phyloP scores from a whole-genome alignment of 805 yeast species.

The Priceomyces fermenticarens region DNA sequence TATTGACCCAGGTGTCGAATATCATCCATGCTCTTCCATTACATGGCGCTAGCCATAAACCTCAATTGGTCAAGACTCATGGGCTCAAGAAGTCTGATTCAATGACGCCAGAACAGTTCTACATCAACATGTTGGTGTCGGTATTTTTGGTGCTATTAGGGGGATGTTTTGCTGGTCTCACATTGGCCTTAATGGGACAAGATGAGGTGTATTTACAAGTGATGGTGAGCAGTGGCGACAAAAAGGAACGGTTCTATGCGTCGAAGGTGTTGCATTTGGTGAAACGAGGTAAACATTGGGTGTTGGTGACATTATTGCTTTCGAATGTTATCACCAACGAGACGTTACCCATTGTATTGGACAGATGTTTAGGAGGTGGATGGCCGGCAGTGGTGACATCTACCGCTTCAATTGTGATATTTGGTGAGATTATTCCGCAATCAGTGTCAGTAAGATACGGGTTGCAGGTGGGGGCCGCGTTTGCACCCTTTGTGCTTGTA shows the following conservation, averaged over 20 bases:
- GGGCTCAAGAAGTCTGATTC: conserved; percentile 2
- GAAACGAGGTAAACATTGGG: conserved; percentile 92
- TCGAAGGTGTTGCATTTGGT: conserved; percentile 67
- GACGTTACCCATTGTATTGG: conserved; percentile 89
- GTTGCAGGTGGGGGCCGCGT: conserved; percentile 81
- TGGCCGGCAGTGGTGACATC: conserved; percentile 94
- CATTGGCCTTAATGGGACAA: conserved; percentile 97
- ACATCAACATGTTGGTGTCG: conserved; percentile 52
- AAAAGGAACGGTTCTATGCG: conserved; percentile 65
- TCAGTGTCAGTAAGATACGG: conserved; percentile 92
- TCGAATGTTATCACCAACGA: conserved; percentile 92
- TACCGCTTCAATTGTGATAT: conserved; percentile 88
- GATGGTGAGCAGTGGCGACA: conserved; percentile 81
- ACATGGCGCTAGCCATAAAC: conserved; percentile 9
- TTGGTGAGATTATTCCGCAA: conserved; percentile 97
- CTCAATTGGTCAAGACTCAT: conserved; percentile 7
- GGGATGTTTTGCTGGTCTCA: conserved; percentile 90
- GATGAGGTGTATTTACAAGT: conserved; percentile 94
- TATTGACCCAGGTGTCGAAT: conserved; percentile 31
- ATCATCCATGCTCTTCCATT: conserved; percentile 36
- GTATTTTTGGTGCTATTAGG: conserved; percentile 66
- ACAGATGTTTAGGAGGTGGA: conserved; percentile 93
- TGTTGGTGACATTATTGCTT: conserved; percentile 79
- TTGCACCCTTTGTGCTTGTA: conserved; percentile 80
- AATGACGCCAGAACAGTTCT: conserved; percentile 40